phyloP scores from a whole-genome alignment of 345 rosid genomes.

The Barbarea vulgaris region DNA sequence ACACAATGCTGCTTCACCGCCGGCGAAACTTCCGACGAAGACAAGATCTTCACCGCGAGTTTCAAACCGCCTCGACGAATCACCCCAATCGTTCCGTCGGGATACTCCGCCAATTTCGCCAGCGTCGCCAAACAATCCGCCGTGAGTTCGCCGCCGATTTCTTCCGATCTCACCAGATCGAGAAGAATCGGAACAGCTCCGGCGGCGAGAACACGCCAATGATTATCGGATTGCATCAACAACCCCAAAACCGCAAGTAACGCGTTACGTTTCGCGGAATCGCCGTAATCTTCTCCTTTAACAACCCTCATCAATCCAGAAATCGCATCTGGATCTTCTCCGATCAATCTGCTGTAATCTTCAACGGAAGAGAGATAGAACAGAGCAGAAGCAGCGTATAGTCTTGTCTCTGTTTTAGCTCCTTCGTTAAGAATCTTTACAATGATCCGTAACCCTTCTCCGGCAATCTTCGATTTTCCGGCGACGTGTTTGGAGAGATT shows the following conservation, averaged over 20 bases:
- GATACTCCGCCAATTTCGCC: constrained; percentile 52
- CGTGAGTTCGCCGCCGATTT: constrained; percentile 50
- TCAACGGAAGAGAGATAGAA: constrained; percentile 72
- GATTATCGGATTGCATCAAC: constrained; percentile 50
- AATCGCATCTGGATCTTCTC: constrained; percentile 61
- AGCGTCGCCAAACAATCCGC: constrained; percentile 68
- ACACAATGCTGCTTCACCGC: constrained; percentile 61
- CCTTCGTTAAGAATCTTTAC: constrained; percentile 61
- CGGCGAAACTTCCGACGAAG: constrained; percentile 39
- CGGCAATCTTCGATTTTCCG: constrained; percentile 59
- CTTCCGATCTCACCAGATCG: constrained; percentile 44
- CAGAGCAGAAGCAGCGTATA: constrained; percentile 67
- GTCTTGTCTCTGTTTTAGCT: constrained; percentile 57
- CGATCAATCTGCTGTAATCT: constrained; percentile 54
- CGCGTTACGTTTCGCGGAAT: constrained; percentile 67
- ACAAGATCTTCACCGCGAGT: constrained; percentile 41
- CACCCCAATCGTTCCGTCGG: constrained; percentile 55
- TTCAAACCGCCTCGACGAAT: constrained; percentile 52
- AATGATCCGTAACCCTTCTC: constrained; percentile 58
- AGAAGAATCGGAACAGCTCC: constrained; percentile 58
- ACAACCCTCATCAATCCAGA: constrained; percentile 59
- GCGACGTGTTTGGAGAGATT: constrained; percentile 63
- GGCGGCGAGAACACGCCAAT: constrained; percentile 53
- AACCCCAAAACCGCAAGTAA: constrained; percentile 63
- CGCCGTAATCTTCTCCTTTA: constrained; percentile 55